Evolutionary conservation across 495 filamentous ascomycete species (phyloP).

Genomic region (Neurospora sp.): DNA sequence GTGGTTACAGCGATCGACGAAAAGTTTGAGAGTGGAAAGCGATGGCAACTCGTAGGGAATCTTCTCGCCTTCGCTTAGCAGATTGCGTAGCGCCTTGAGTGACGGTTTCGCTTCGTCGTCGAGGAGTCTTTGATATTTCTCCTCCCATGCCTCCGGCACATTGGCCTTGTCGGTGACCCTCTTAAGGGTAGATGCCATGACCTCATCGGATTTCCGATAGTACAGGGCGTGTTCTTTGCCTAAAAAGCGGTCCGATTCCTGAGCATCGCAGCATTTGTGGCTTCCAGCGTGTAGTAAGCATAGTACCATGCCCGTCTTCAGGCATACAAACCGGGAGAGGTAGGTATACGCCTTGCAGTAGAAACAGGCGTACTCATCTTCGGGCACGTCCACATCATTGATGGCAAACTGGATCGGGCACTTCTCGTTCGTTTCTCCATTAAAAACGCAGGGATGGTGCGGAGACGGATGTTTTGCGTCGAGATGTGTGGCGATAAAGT

Average conservation of each 20-base stretch:
- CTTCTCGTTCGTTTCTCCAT: constrained; percentile 25
- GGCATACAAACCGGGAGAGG: constrained; percentile 80
- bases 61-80: constrained; percentile 91
- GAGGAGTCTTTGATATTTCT: constrained; percentile 77
- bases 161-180: constrained; percentile 80
- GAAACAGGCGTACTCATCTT: constrained; percentile 82
- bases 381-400: constrained; percentile 65
- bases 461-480: constrained; percentile 30
- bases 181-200: constrained; percentile 51
- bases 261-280: constrained; percentile 65
- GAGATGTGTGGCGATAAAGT: constrained; percentile 40
- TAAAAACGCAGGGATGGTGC: constrained; percentile 32
- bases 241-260: constrained; percentile 48
- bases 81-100: constrained; percentile 71
- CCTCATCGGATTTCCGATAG: constrained; percentile 67
- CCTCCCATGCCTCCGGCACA: constrained; percentile 79
- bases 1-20: constrained; percentile 92
- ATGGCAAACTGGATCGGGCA: constrained; percentile 38
- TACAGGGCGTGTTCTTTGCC: constrained; percentile 57
- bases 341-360: constrained; percentile 91
- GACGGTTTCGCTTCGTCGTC: constrained; percentile 74
- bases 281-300: constrained; percentile 70
- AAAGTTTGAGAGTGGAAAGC: constrained; percentile 69
- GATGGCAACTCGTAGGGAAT: constrained; percentile 89
- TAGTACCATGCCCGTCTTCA: constrained; percentile 62